Percentiles rank a stretch among this genome's conserved stretches.
These are phyloP conservation scores for Scheffersomyces spartinae DNA, from an alignment of 805 yeast genomes.

Conservation along the genomic window DNA sequence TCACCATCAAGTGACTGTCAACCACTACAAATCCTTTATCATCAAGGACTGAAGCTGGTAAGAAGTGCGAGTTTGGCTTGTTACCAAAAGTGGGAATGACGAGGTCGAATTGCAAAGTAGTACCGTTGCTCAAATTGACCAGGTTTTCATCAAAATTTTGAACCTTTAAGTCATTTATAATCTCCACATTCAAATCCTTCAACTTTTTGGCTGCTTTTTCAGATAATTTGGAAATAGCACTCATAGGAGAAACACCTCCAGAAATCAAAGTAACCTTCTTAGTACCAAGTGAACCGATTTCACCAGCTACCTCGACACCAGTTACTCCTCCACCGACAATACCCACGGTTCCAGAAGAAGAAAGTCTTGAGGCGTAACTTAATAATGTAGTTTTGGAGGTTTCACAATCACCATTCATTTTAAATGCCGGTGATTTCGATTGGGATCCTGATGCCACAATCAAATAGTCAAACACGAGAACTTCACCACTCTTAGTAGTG, in stretches of 20 bases:
- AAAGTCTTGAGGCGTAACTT: conserved; percentile 7
- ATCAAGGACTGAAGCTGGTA: conserved; percentile 13
- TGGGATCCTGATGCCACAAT: conserved; percentile 24
- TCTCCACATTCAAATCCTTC: conserved; percentile 9
- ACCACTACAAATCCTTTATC: conserved; percentile 16
- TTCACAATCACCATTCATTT: conserved; percentile 10
- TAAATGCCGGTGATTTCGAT: conserved; percentile 12
- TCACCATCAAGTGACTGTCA: conserved; percentile 14
- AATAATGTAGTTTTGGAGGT: conserved; percentile 8
- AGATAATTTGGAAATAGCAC: conserved; percentile 5
- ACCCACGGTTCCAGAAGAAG: conserved; percentile 16
- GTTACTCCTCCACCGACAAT: conserved; percentile 30
- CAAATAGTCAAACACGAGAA: conserved; percentile 17
- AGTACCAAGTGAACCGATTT: conserved; percentile 13
- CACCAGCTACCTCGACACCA: conserved; percentile 29
- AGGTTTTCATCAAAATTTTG: conserved; percentile 3
- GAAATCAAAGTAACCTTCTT: conserved; percentile 13
- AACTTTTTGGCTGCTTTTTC: conserved; percentile 8
- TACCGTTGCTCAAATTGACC: conserved; percentile 1
- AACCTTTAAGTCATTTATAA: conserved; percentile 10
- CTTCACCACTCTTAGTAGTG: conserved; percentile 5
- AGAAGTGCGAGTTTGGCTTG: conserved; percentile 22
- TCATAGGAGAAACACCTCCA: conserved; percentile 11
- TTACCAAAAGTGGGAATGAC: conserved; percentile 15
- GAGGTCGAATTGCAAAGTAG: conserved; percentile 12